A percentile compares a stretch with the other conserved stretches of the same genome.
Conservation (phyloP, 306 rosid species). For the Cyamopsis tetragonoloba region DNA sequence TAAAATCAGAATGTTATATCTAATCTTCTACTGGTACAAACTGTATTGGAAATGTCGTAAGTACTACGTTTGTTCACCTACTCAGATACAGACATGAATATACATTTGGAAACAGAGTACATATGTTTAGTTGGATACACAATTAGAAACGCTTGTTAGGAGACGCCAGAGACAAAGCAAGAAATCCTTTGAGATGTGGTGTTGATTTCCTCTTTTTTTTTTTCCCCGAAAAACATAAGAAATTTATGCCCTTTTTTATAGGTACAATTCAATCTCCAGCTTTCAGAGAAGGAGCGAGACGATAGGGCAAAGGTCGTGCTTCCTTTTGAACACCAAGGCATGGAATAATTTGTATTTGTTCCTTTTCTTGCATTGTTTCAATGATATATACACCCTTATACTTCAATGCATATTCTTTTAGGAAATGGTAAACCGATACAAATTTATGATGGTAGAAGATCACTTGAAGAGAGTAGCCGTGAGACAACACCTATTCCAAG, state of each 20-base stretch:
- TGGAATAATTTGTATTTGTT: slow-evolving; percentile 10
- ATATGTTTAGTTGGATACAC: background rate
- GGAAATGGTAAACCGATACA: slow-evolving; percentile 78
- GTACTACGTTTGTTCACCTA: background rate
- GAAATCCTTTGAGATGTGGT: slow-evolving; percentile 11
- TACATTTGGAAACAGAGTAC: slow-evolving; percentile 2
- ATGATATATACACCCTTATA: background rate
- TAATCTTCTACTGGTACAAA: background rate
- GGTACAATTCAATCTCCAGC: slow-evolving; percentile 86
- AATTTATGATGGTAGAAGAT: slow-evolving; percentile 85
- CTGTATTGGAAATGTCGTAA: slow-evolving; percentile 22
- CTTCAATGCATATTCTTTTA: slow-evolving; percentile 24
- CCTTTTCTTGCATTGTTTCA: background rate
- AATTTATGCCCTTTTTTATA: slow-evolving; percentile 31
- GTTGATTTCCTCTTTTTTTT: background rate
- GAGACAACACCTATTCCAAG: slow-evolving; percentile 36
- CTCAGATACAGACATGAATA: background rate
- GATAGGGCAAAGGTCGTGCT: slow-evolving; percentile 91
- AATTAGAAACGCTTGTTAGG: background rate
- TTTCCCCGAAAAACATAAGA: background rate
- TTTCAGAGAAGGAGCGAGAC: slow-evolving; percentile 81
- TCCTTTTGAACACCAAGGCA: slow-evolving; percentile 97
- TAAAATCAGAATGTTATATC: background rate
- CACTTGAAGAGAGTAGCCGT: slow-evolving; percentile 40
- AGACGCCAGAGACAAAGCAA: background rate